Base-by-base conservation (phyloP, 305 asterid species). In the Lippia alba region DNA sequence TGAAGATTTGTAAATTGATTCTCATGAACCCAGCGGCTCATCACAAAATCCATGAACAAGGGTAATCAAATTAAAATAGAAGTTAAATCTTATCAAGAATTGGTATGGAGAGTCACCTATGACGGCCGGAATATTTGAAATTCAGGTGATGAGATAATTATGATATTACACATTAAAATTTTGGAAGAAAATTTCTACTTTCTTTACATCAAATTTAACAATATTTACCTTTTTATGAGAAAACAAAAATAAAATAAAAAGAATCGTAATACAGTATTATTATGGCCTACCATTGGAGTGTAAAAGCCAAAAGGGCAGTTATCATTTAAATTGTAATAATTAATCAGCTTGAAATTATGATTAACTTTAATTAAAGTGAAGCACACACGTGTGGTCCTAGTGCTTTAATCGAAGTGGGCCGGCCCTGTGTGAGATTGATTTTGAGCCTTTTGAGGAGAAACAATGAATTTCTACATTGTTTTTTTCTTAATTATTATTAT, bases 331-430 rank as follows among this genome's bases (percentile, higher is more conserved):
- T 18, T 67, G 61, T 61, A 64, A 60, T 75, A 15, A 63, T 57
- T 60, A 48, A 34, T 46, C 17, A 36, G 46, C 15, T 39, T 8
- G 14, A 44, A 44, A 44, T 44, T 53, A 76, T 71, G 49, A 72
- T 67, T 56, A 51, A 2, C 73, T 74, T 74, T 78, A 59, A 20
- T 69, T 70, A 78, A 78, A 69, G 79, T 65, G 14, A 36, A 78
- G 72, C 59, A 30, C 82, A 53, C 82, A 74, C 82, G 82, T 69
- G 79, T 54, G 76, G 40, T 12, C 63, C 33, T 45, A 57, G 53
- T 39, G 40, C 56, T 40, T 44, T 12, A 24, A 48, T 58, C 16
- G 41, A 18, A 14, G 24, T 46, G 65, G 74, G 65, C 54, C 72
- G 63, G 41, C 41, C 41, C 41, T 49, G 61, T 9, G 48, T 8